Percentiles rank a stretch among this genome's conserved stretches.
Evolutionary conservation across 306 rosid genomes (phyloP).

Genomic region (Argentina anserina): DNA sequence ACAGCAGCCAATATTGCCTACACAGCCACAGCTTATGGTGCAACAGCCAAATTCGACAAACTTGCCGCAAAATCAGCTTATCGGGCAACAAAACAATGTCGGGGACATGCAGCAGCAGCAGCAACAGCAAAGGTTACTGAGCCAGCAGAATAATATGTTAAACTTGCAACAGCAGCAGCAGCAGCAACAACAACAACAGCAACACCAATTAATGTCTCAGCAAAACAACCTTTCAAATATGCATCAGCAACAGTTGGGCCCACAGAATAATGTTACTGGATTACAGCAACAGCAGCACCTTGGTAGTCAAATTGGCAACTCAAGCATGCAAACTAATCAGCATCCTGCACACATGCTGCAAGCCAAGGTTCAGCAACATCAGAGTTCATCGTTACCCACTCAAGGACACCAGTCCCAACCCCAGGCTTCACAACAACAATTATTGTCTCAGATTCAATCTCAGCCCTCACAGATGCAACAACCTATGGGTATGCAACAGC

Average conservation of each 20-base stretch:
- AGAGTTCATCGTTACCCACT: conserved; percentile 47
- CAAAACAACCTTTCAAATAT: conserved; percentile 62
- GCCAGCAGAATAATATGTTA: conserved; percentile 69
- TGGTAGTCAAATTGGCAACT: conserved; percentile 63
- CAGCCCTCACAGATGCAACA: conserved; percentile 81
- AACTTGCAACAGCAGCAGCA: conserved; percentile 55
- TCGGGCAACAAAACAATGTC: conserved; percentile 59
- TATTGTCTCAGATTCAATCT: conserved; percentile 67
- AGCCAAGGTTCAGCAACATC: conserved; percentile 67
- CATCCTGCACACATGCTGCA: conserved; percentile 68
- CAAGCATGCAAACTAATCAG: conserved; percentile 69
- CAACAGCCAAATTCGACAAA: conserved; percentile 61
- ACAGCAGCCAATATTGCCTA: conserved; percentile 54
- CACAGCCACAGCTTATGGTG: conserved; percentile 56
- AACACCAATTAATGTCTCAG: conserved; percentile 64
- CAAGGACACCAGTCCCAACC: conserved; percentile 71
- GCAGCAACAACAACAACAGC: conserved; percentile 31
- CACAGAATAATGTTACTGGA: conserved; percentile 60
- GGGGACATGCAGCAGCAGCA: conserved; percentile 74
- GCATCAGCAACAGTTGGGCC: conserved; percentile 78
- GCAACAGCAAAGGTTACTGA: conserved; percentile 52
- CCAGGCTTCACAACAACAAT: conserved; percentile 66
- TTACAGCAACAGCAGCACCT: conserved; percentile 67
- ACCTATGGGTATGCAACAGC: conserved; percentile 69
- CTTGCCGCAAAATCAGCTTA: conserved; percentile 64